Evolutionary conservation across 2,329 filamentous ascomycete genomes (phyloP), one percentile per base, ranked within the genome.

Genomic region (Cryphonectria parasitica): DNA sequence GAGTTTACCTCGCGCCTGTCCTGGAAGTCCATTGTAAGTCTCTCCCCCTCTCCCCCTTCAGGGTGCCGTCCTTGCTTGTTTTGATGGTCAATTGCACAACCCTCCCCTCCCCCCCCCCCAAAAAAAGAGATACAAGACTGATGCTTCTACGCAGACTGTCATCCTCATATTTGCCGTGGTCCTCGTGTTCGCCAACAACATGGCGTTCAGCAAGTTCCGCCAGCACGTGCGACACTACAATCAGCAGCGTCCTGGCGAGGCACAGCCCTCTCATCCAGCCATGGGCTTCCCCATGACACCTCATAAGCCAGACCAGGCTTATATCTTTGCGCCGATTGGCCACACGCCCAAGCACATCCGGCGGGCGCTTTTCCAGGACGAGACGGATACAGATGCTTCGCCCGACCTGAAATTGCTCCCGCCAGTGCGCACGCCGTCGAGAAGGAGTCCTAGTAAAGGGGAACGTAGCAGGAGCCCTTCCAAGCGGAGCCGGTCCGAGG

Each of bases 1-100:
- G 91, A 92, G 76, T 98, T 98, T 79, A 91, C 97, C 5, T 60
- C 62, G 10, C 61, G 69, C 3, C 56, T 72, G 34, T 72, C 71
- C 22, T 72, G 71, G 71, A 72, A 72, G 25, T 67, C 71, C 5
- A 72, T 70, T n/a, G 69, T 70, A 49, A 45, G 61, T 69, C n/a
- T 45, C 58, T 17, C 22, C 7, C 45, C 22, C 22, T 17, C 43
- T 3, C 41, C 6, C 41, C 41, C 41, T 19, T 2, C 15, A 15
- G 19, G 43, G 15, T 19, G 3, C 7, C 43, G 22, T 49, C 43
- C 43, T 8, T 49, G 39, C 10, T 19, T 39, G n/a, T 31, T 17
- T 34, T 41, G n/a, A 31, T 31, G 28, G 31, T 39, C 36, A 39
- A 15, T 10, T 65, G 4, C 45, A 22, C 8, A 17, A 10, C n/a